Conservation (phyloP, 2,329 filamentous ascomycete species). For the Aspergillus transmontanensis region DNA sequence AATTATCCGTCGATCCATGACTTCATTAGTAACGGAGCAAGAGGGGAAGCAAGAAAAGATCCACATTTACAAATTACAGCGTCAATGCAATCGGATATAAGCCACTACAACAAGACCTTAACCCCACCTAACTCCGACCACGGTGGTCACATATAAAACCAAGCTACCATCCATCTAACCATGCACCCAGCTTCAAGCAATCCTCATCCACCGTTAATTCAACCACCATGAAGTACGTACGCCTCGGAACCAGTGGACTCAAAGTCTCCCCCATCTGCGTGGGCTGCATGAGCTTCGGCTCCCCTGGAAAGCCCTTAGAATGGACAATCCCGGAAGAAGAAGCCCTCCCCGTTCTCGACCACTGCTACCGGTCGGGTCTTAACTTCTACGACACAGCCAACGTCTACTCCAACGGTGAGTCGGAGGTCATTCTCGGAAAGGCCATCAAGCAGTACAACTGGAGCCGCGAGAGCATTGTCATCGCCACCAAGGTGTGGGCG, state of each 20-base stretch:
- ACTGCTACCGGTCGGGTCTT: constrained; percentile 31
- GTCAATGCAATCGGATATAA: background rate
- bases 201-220: background rate
- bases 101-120: background rate
- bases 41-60: background rate
- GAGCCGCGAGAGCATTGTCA: constrained; percentile 59
- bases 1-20: background rate
- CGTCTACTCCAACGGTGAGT: constrained; percentile 59
- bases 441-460: constrained; percentile 63
- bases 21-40: background rate
- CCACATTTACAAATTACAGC: background rate
- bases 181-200: background rate
- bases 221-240: constrained; percentile 28
- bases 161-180: background rate
- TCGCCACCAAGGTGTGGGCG: constrained; percentile 60
- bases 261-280: constrained; percentile 28
- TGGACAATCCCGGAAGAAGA: constrained; percentile 30
- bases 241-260: constrained; percentile 28
- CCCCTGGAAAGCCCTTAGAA: constrained; percentile 19
- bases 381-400: constrained; percentile 42
- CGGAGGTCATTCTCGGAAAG: constrained; percentile 57
- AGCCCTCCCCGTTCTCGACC: constrained; percentile 30
- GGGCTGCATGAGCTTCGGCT: constrained; percentile 31
- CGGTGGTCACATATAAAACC: background rate
- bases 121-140: background rate